phyloP scores from a whole-genome alignment of 306 rosid species.

The Notholithocarpus densiflorus region DNA sequence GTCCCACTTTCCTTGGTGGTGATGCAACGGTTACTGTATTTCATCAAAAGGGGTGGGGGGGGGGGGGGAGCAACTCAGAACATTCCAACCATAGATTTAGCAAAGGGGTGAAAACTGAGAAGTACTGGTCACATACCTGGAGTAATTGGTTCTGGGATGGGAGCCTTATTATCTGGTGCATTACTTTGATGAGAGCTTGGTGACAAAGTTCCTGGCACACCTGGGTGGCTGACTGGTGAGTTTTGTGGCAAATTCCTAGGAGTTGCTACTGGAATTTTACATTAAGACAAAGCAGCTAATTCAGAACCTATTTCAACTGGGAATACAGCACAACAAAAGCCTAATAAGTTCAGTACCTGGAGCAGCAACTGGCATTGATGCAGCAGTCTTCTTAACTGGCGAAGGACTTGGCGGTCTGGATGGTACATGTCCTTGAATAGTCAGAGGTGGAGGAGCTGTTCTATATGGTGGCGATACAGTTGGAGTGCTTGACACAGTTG shows the following conservation, averaged over 20 bases:
- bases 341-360: conserved; percentile 43
- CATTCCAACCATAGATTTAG: conserved; percentile 8
- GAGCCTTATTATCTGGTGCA: conserved; percentile 41
- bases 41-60: conserved; percentile 10
- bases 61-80: conserved; percentile 1
- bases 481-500: not conserved
- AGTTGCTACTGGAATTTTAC: conserved; percentile 43
- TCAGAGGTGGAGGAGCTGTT: conserved; percentile 40
- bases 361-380: conserved; percentile 33
- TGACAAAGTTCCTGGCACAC: conserved; percentile 47
- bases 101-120: conserved; percentile 13
- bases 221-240: conserved; percentile 52
- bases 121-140: conserved; percentile 44
- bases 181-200: conserved; percentile 38
- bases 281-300: conserved; percentile 8
- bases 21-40: conserved; percentile 39
- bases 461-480: conserved; percentile 30
- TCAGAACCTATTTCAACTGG: conserved; percentile 17
- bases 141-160: conserved; percentile 42
- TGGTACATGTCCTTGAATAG: conserved; percentile 35
- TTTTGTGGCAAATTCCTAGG: conserved; percentile 39
- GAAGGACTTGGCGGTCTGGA: conserved; percentile 31
- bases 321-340: conserved; percentile 9
- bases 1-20: conserved; percentile 23
- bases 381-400: conserved; percentile 35